A percentile compares a stretch with the other conserved stretches of the same genome.
Conservation (phyloP, 495 filamentous ascomycete species). For the Penicillium pulvis region DNA sequence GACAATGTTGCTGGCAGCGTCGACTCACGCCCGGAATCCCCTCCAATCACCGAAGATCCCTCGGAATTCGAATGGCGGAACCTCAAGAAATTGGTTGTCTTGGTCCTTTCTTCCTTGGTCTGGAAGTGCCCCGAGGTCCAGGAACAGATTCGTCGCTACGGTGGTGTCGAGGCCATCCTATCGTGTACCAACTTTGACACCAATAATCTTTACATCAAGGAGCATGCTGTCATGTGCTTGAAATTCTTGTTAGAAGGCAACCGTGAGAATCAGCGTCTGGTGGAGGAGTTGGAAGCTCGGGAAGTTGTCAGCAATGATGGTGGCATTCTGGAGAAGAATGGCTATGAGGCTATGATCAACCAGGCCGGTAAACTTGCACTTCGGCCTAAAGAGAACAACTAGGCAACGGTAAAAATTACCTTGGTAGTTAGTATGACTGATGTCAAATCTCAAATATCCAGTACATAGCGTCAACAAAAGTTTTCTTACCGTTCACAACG, state of each 20-base stretch:
- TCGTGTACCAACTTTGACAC: slow-evolving; percentile 85
- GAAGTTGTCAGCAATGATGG: slow-evolving; percentile 52
- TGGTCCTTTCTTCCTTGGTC: slow-evolving; percentile 81
- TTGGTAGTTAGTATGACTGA: background rate
- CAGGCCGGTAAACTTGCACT: slow-evolving; percentile 52
- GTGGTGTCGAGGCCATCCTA: slow-evolving; percentile 82
- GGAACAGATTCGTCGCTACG: slow-evolving; percentile 77
- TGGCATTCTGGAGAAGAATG: slow-evolving; percentile 51
- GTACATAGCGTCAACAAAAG: no score
- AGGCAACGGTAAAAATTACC: background rate
- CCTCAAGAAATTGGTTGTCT: slow-evolving; percentile 87
- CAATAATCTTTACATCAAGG: slow-evolving; percentile 86
- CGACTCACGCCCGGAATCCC: slow-evolving; percentile 55
- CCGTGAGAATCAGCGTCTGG: slow-evolving; percentile 72
- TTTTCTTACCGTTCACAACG: no score
- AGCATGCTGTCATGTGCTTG: slow-evolving; percentile 87
- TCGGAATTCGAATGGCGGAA: slow-evolving; percentile 92
- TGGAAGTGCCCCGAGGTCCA: slow-evolving; percentile 80
- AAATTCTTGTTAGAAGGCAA: slow-evolving; percentile 88
- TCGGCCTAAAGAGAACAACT: slow-evolving; percentile 15
- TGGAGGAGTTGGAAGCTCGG: slow-evolving; percentile 64
- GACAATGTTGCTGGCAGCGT: slow-evolving; percentile 38
- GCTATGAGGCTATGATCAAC: slow-evolving; percentile 57
- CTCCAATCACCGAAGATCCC: slow-evolving; percentile 74
- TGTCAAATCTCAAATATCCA: background rate